Evolutionary conservation across 1,284 basidiomycete genomes (phyloP).

Genomic region (Ustilago tritici): DNA sequence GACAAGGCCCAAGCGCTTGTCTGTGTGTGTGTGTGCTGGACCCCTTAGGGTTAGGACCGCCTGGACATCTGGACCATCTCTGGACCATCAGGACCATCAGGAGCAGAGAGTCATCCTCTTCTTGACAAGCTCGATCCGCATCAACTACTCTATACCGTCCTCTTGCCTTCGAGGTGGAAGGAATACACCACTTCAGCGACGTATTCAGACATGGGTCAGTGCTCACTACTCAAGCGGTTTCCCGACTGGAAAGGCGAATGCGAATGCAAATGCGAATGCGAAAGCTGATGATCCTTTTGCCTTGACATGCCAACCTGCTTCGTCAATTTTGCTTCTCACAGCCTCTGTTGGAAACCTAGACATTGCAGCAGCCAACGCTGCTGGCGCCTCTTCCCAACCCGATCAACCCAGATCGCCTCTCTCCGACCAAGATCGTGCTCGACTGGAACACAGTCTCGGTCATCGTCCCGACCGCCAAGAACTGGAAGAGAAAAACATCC

Average conservation of each 20-base stretch:
- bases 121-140: too few species aligned
- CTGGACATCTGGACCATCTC: neutral
- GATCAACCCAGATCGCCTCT: conserved; percentile 25
- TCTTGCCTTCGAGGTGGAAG: too few species aligned
- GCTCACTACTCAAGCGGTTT: too few species aligned
- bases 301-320: neutral
- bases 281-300: neutral
- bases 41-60: neutral
- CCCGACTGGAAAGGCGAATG: too few species aligned
- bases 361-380: conserved; percentile 30
- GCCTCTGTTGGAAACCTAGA: conserved; percentile 22
- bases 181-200: too few species aligned
- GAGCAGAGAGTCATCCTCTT: too few species aligned
- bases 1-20: conserved; percentile 4
- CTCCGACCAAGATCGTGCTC: conserved; percentile 23
- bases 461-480: conserved; percentile 76
- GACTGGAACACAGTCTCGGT: conserved; percentile 75
- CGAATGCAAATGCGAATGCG: too few species aligned
- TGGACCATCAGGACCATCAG: too few species aligned
- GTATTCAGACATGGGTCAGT: too few species aligned
- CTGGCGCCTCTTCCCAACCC: neutral
- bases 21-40: neutral
- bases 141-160: too few species aligned
- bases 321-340: neutral
- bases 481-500: conserved; percentile 70